A percentile compares a stretch with the other conserved stretches of the same genome.
phyloP scores from a whole-genome alignment of 73 alveolate genomes.

The Paramecium biaurelia region DNA sequence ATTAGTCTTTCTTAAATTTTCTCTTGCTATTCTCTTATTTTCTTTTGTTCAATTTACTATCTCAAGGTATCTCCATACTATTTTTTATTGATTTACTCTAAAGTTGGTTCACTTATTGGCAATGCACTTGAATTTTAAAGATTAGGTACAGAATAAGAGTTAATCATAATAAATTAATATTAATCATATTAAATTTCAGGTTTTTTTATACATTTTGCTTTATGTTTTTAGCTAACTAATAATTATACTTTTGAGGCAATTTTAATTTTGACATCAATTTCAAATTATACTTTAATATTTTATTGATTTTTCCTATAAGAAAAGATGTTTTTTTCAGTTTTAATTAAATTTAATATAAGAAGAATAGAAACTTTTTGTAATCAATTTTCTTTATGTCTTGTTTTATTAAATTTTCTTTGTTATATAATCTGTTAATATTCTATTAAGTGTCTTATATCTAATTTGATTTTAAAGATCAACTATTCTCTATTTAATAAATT shows the following conservation, averaged over 20 bases:
- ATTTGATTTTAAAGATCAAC: neutral
- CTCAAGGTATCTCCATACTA: neutral
- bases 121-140: neutral
- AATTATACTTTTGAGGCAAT: neutral
- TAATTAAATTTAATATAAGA: no score
- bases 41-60: neutral
- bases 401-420: neutral
- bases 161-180: neutral
- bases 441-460: neutral
- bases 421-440: neutral
- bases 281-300: no score
- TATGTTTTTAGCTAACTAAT: neutral
- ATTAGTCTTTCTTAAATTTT: neutral
- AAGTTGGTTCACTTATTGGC: conserved; percentile 12
- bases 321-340: neutral
- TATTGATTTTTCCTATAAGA: no score
- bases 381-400: no score
- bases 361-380: no score
- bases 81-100: neutral
- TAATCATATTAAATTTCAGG: conserved; percentile 37
- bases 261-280: neutral
- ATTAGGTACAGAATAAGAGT: neutral
- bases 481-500: neutral
- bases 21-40: neutral
- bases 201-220: no score